Conservation (phyloP, 2,329 filamentous ascomycete species). For the Myriosclerotinia duriaeana region DNA sequence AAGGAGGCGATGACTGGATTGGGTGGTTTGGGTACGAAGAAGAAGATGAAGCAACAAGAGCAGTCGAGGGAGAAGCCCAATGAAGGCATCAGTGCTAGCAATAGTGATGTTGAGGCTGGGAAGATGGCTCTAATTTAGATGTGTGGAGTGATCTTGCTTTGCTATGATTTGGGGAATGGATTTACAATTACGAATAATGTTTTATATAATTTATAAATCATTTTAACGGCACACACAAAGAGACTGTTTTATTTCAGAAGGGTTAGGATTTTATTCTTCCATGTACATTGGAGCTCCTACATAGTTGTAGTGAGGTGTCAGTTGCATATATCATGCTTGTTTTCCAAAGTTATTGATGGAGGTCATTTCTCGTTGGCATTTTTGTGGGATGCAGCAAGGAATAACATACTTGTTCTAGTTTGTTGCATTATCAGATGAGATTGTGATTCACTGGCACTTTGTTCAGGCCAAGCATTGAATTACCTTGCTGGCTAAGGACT, state of each 20-base stretch:
- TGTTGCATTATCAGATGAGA: not conserved
- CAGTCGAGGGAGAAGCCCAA: not conserved
- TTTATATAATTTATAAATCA: not conserved
- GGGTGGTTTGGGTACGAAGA: slow-evolving; percentile 25
- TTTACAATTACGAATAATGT: not conserved
- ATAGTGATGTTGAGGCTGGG: slow-evolving; percentile 20
- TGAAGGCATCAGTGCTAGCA: slow-evolving; percentile 17
- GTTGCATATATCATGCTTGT: not conserved
- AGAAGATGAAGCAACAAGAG: slow-evolving; percentile 24
- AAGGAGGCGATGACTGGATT: slow-evolving; percentile 25
- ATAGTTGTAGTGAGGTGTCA: not conserved
- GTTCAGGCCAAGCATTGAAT: not conserved
- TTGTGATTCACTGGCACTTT: not conserved
- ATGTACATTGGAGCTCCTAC: not conserved
- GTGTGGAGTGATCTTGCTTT: not conserved
- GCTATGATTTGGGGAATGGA: not conserved
- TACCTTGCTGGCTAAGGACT: not conserved
- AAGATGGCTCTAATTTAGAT: slow-evolving; percentile 14
- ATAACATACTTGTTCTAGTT: not conserved
- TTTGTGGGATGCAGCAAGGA: not conserved
- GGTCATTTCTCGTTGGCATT: too few species aligned
- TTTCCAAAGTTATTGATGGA: not conserved
- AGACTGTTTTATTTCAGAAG: not conserved
- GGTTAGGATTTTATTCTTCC: too few species aligned
- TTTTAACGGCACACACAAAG: not conserved